phyloP scores from a whole-genome alignment of 345 rosid genomes.

The Zanthoxylum bungeanum region DNA sequence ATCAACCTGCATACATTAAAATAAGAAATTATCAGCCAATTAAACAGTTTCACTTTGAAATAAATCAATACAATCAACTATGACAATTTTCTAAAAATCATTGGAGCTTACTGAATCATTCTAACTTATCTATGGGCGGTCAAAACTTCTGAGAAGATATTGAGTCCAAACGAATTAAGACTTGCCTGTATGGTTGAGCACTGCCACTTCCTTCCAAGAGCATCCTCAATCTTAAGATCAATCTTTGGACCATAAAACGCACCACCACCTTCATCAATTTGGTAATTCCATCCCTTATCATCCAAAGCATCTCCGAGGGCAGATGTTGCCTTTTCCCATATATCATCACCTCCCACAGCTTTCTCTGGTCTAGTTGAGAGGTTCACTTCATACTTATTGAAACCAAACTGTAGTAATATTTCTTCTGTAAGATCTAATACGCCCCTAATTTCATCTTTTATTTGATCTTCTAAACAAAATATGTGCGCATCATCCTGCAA shows the following conservation, averaged over 20 bases:
- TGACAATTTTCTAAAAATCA: not conserved
- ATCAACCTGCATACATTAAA: conserved; percentile 56
- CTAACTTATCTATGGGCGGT: too few relatives aligned
- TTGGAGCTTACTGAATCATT: too few relatives aligned
- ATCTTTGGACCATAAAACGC: conserved; percentile 98
- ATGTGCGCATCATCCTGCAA: conserved; percentile 94
- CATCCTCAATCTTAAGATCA: conserved; percentile 93
- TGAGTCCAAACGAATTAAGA: not conserved
- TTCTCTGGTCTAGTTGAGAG: conserved; percentile 97
- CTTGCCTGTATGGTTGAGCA: conserved; percentile 93
- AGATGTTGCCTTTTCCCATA: conserved; percentile 89
- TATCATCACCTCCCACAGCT: conserved; percentile 78
- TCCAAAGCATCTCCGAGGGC: conserved; percentile 84
- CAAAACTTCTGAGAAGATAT: not conserved
- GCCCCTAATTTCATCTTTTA: conserved; percentile 87
- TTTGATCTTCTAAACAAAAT: conserved; percentile 94
- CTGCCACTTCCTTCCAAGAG: conserved; percentile 98
- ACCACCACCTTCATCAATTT: conserved; percentile 98
- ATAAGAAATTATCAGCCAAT: not conserved
- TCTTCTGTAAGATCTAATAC: conserved; percentile 93
- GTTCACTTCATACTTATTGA: conserved; percentile 76
- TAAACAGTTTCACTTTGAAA: not conserved
- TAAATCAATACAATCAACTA: not conserved
- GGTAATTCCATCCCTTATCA: conserved; percentile 89
- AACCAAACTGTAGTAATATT: conserved; percentile 78